A percentile compares a stretch with the other conserved stretches of the same genome.
phyloP scores from a whole-genome alignment of 371 early-diverging fungal species.

The Umbelopsis sp. region DNA sequence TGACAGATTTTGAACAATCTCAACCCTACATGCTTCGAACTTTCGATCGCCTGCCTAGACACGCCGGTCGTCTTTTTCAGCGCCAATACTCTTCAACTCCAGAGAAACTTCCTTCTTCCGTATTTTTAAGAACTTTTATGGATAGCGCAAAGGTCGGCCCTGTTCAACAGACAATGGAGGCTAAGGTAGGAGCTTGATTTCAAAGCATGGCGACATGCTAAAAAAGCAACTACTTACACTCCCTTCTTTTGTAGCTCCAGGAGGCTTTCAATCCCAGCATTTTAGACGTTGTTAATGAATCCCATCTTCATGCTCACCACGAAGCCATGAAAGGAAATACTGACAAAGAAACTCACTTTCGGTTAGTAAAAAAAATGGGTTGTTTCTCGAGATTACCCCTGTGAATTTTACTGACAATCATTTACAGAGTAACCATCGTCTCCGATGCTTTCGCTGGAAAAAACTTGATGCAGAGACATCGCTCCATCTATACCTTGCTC shows the following conservation, averaged over 20 bases:
- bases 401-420: not conserved
- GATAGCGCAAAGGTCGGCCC: constrained; percentile 31
- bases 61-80: constrained; percentile 4
- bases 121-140: constrained; percentile 10
- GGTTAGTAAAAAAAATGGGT: constrained; percentile 38
- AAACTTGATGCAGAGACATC: constrained; percentile 70
- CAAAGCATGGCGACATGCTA: not conserved
- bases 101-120: constrained; percentile 2
- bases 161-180: constrained; percentile 44
- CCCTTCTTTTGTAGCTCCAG: constrained; percentile 41
- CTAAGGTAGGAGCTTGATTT: constrained; percentile 29
- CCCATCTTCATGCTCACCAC: constrained; percentile 76
- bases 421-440: constrained; percentile 60
- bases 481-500: constrained; percentile 63
- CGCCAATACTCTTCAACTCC: constrained; percentile 3
- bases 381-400: not conserved
- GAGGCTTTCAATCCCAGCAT: constrained; percentile 57
- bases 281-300: constrained; percentile 71
- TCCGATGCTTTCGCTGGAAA: constrained; percentile 68
- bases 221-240: not conserved
- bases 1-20: not conserved
- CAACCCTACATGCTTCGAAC: constrained; percentile 1
- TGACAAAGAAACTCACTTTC: constrained; percentile 79
- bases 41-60: constrained; percentile 8
- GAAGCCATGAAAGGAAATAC: constrained; percentile 73